These are phyloP conservation scores for Cynara cardunculus DNA, from an alignment of 129 eudicot species.

Conservation along the genomic window DNA sequence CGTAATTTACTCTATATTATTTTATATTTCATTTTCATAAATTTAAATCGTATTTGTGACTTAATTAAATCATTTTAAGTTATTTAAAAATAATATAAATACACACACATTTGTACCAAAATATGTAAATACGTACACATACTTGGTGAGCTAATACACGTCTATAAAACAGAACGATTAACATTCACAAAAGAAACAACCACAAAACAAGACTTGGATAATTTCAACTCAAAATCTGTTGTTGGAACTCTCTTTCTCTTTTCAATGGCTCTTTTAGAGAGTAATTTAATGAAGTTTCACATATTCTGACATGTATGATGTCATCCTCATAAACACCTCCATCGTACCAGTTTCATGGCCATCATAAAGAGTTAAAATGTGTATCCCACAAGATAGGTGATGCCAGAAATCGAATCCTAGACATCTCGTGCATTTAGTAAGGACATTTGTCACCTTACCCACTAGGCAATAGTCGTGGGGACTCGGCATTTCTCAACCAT, in stretches of 20 bases:
- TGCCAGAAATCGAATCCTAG: no score
- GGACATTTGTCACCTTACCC: no score
- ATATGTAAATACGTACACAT: neutral
- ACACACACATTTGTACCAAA: neutral
- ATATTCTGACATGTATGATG: neutral
- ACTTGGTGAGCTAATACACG: neutral
- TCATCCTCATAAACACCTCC: neutral
- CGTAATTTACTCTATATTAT: no score
- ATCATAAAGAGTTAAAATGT: neutral
- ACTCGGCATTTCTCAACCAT: no score
- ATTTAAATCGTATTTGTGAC: neutral
- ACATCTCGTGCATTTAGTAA: no score
- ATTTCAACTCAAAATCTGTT: neutral
- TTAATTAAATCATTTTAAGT: neutral
- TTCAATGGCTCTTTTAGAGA: neutral
- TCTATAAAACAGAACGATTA: no score
- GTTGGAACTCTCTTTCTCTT: neutral
- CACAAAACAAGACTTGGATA: no score
- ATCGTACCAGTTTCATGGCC: neutral
- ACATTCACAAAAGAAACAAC: no score
- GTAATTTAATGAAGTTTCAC: neutral
- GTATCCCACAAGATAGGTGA: no score
- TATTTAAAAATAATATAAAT: no score
- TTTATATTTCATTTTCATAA: neutral
- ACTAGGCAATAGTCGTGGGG: no score